Evolutionary conservation across 2,329 filamentous ascomycete genomes (phyloP), one percentile per base, ranked within the genome.

Genomic region (Xylariaceae sp.): DNA sequence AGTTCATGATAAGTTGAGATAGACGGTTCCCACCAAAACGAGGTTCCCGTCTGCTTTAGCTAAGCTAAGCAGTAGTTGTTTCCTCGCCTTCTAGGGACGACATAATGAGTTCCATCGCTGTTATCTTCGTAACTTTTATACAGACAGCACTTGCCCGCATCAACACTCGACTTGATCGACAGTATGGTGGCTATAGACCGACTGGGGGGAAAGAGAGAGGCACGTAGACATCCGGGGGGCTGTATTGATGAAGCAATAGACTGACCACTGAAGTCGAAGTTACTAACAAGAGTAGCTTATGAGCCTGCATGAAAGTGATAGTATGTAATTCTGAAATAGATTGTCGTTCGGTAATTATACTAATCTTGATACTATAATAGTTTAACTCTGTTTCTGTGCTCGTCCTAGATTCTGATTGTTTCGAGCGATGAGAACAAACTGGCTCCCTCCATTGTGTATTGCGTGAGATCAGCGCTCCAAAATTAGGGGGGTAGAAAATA

Each of bases 401-500:
- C 45, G 40, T 45, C 41, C 26, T 36, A 42, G 26, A 35, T 32
- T 44, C 41, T 35, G 9, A 21, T 23, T 26, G 16, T 42, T 33
- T 46, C 24, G 35, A 46, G 24, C 35, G n/a, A 40, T 11, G 21
- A 47, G 24, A 51, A 50, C 43, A 43, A 53, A 15, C 24, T 29
- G 35, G 36, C 42, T 55, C 50, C 57, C 54, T 40, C 48, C 43
- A 30, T 54, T 57, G 49, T 42, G 24, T 55, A 54, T 47, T 61
- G 50, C 42, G 33, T 51, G 46, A 53, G 43, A 50, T 46, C 53
- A 48, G 29, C 42, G 32, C 30, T 49, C 47, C 47, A 50, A 54
- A 41, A 57, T 49, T 42, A 51, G 42, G 39, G 53, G 52, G 53
- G n/a, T n/a, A n/a, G 15, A 54, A 50, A 56, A 46, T 57, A 58